phyloP scores from a whole-genome alignment of 2,329 filamentous ascomycete genomes.

The Calonectria hawksworthii region DNA sequence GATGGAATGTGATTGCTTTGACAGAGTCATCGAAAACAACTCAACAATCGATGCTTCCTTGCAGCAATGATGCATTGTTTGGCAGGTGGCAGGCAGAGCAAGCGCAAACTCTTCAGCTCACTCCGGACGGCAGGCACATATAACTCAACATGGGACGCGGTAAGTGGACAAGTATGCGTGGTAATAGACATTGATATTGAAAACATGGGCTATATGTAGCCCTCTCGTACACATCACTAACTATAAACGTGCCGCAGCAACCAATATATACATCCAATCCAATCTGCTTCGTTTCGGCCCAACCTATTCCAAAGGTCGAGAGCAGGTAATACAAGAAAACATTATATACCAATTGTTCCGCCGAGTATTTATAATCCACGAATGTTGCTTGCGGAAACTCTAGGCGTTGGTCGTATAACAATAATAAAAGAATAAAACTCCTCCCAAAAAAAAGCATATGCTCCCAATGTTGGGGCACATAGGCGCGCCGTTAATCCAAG shows the following conservation, averaged over 20 bases:
- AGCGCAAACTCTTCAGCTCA: background rate
- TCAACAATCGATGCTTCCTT: background rate
- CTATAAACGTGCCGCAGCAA: conserved; percentile 14
- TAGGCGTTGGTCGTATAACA: background rate
- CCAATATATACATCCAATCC: conserved; percentile 33
- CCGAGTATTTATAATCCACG: conserved; percentile 26
- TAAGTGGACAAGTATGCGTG: background rate
- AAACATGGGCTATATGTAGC: conserved; percentile 14
- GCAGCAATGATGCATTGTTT: background rate
- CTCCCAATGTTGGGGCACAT: conserved; percentile 33
- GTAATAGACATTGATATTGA: conserved; percentile 29
- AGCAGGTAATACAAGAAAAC: conserved; percentile 42
- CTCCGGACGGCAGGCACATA: background rate
- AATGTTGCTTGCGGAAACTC: conserved; percentile 22
- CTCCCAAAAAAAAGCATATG: background rate
- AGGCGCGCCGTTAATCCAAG: conserved; percentile 33
- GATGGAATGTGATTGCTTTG: background rate
- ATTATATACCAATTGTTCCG: conserved; percentile 45
- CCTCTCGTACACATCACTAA: conserved; percentile 31
- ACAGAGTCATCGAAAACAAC: background rate
- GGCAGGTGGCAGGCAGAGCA: background rate
- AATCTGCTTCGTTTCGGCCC: background rate
- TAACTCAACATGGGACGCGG: background rate
- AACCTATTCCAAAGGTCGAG: conserved; percentile 24
- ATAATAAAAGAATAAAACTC: conserved; percentile 11